Conservation (phyloP, 1,284 basidiomycete species). For the Tetrapyrgos nigripes region DNA sequence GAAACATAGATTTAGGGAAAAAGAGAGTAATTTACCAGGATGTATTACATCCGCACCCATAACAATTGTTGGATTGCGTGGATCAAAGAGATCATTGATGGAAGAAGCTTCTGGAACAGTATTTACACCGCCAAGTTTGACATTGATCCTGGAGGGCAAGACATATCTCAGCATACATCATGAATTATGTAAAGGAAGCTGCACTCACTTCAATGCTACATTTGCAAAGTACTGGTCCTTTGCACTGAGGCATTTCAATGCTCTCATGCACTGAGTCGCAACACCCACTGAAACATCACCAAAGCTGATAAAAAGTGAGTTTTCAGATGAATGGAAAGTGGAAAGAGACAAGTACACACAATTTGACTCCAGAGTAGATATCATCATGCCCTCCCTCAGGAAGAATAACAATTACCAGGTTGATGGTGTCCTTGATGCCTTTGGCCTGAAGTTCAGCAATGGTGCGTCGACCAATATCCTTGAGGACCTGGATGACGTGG, state of each 20-base stretch:
- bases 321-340: not conserved
- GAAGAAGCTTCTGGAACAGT: slow-evolving; percentile 70
- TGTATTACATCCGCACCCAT: slow-evolving; percentile 85
- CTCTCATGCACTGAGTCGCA: slow-evolving; percentile 77
- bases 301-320: slow-evolving; percentile 50
- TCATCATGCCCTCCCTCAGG: not conserved
- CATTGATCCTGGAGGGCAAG: slow-evolving; percentile 64
- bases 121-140: slow-evolving; percentile 83
- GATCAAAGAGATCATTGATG: slow-evolving; percentile 67
- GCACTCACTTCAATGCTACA: slow-evolving; percentile 72
- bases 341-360: not conserved
- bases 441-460: not conserved
- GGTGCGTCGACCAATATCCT: not conserved
- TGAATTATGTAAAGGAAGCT: not conserved
- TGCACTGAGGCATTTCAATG: slow-evolving; percentile 63
- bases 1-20: no score
- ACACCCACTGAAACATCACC: slow-evolving; percentile 75
- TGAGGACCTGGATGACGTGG: not conserved
- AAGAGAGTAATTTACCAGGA: slow-evolving; percentile 70
- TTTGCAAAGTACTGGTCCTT: slow-evolving; percentile 81
- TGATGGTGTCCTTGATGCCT: not conserved
- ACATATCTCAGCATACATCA: slow-evolving; percentile 3
- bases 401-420: not conserved
- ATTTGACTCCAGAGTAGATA: not conserved
- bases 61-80: slow-evolving; percentile 74